A percentile compares a stretch with the other conserved stretches of the same genome.
Evolutionary conservation across 352 stramenopile genomes (phyloP).

Genomic region (Pythium chondricola): DNA sequence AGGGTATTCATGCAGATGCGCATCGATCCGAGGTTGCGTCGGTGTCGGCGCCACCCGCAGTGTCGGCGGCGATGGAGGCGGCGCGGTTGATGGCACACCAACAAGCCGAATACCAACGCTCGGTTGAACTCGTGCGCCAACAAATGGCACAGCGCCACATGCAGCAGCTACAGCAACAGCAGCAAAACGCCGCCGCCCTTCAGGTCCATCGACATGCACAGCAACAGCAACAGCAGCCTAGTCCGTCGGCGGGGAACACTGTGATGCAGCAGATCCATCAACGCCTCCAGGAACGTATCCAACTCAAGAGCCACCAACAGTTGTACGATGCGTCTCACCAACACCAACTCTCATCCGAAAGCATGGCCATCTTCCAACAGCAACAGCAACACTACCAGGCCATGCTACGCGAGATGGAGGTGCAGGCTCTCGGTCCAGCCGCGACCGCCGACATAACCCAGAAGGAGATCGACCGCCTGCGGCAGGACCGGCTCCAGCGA

Average conservation of each 20-base stretch:
- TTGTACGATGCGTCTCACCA: background rate
- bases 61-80: conserved; percentile 8
- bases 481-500: conserved; percentile 39
- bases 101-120: conserved; percentile 31
- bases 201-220: conserved; percentile 4
- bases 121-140: conserved; percentile 29
- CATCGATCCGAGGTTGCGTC: too few species aligned
- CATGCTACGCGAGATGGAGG: conserved; percentile 40
- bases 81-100: conserved; percentile 28
- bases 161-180: conserved; percentile 22
- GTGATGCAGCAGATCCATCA: background rate
- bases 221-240: conserved; percentile 15
- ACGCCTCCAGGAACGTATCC: background rate
- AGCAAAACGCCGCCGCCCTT: background rate
- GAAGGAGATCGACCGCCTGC: conserved; percentile 39
- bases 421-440: conserved; percentile 5
- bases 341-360: conserved; percentile 8
- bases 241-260: too few species aligned
- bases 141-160: conserved; percentile 33
- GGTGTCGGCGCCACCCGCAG: too few species aligned
- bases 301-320: background rate
- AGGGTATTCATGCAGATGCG: too few species aligned
- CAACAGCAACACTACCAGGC: conserved; percentile 24
- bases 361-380: conserved; percentile 1
- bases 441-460: conserved; percentile 4